Evolutionary conservation across 495 filamentous ascomycete genomes (phyloP), one percentile per base, ranked within the genome.

Genomic region (Tuber brumale): DNA sequence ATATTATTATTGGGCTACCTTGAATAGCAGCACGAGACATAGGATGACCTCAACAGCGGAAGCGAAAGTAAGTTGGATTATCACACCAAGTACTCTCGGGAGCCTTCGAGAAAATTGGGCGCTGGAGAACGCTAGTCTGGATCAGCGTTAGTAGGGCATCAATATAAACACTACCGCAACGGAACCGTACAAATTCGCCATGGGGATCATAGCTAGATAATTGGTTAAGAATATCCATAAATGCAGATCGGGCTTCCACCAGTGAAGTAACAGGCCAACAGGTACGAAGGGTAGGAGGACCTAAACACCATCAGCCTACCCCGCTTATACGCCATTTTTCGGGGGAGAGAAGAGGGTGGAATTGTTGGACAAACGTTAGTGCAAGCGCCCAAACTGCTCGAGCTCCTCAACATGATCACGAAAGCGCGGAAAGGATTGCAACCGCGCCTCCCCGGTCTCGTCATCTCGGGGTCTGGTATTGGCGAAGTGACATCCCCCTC

Each of bases 151-250:
- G 51, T 21, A 61, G 18, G 91, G 91, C 43, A 96, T 82, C 83
- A n/a, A 51, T 51, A 87, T 1, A 92, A 91, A 76, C 97, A 84
- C 82, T 96, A 92, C 79, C 9, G 92, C 92, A 9, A 92, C 91
- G 81, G 97, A 97, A 0, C 93, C 93, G 42, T 97, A 87, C 71
- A 97, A 84, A 79, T 97, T 97, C 70, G 94, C 94, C 44, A 91
- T 90, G 4, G 94, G 94, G 7, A 97, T 88, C 91, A 98, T 97
- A 72, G 90, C 91, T 48, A 93, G 87, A 70, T 93, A 93, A 72
- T 90, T 91, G 77, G 92, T 88, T 51, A 89, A 84, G 84, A 93
- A 94, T 27, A 92, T 86, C 85, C 87, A 88, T 10, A 91, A 83
- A 77, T 92, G 87, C 42, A 85, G 84, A 23, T 93, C 87, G 0